These are phyloP conservation scores for Didymella lethalis DNA, from an alignment of 2,329 filamentous ascomycete genomes.

Conservation along the genomic window DNA sequence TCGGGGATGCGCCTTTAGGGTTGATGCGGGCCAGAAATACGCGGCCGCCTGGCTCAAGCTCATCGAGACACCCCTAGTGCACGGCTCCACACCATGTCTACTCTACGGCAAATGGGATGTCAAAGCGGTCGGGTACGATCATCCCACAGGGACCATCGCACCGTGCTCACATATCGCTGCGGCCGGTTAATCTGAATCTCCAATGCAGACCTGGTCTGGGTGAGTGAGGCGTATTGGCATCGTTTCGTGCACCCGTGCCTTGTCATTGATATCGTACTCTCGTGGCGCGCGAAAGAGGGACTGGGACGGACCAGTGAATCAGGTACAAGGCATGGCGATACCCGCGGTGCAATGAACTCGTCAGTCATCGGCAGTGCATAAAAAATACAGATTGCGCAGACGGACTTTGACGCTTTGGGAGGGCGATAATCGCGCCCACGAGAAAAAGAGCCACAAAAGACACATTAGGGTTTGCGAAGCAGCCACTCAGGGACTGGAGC, in stretches of 20 bases:
- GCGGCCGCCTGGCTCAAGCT: constrained; percentile 39
- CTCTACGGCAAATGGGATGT: constrained; percentile 46
- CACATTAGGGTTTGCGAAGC: constrained; percentile 45
- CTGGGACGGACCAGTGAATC: constrained; percentile 23
- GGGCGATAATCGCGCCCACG: constrained; percentile 42
- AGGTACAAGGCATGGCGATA: constrained; percentile 47
- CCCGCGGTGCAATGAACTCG: constrained; percentile 31
- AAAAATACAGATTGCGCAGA: constrained; percentile 38
- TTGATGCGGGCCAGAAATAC: constrained; percentile 39
- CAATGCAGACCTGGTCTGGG: constrained; percentile 36
- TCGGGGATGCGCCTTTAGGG: constrained; percentile 41
- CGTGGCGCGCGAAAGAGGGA: constrained; percentile 37
- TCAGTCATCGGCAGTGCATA: constrained; percentile 46
- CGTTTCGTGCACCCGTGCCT: constrained; percentile 36
- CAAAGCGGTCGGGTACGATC: constrained; percentile 38
- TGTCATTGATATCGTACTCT: constrained; percentile 43
- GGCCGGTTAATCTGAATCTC: constrained; percentile 46
- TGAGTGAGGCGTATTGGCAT: constrained; percentile 40
- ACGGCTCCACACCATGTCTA: constrained; percentile 36
- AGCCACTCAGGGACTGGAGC: constrained; percentile 45
- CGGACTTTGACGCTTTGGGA: constrained; percentile 49
- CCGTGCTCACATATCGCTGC: constrained; percentile 29
- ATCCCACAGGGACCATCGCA: constrained; percentile 35
- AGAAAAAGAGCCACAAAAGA: constrained; percentile 42
- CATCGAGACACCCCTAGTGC: constrained; percentile 24